Evolutionary conservation across 2,329 filamentous ascomycete species (phyloP).

Genomic region (Arthroderma uncinatum): DNA sequence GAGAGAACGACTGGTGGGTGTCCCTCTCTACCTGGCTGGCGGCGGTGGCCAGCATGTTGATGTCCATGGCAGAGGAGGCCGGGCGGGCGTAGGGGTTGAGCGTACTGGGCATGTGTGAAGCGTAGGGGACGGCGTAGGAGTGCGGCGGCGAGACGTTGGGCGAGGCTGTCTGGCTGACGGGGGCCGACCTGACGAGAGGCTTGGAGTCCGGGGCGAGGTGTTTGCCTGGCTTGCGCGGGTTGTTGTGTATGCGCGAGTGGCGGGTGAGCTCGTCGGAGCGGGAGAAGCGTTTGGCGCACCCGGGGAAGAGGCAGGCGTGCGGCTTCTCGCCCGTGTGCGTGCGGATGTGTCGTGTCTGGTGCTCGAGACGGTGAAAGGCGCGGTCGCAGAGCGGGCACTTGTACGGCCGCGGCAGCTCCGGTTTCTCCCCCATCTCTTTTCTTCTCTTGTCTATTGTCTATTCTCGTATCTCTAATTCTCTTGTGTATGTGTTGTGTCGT

Average conservation of each 20-base stretch:
- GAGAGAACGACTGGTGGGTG: conserved; percentile 30
- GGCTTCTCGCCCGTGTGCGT: conserved; percentile 98
- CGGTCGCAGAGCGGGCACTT: conserved; percentile 98
- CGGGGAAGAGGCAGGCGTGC: conserved; percentile 87
- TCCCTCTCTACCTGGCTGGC: conserved; percentile 57
- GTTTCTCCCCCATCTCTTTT: conserved; percentile 32
- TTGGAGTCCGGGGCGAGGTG: too few species aligned
- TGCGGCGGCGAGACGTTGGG: conserved; percentile 93
- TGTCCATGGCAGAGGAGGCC: conserved; percentile 46
- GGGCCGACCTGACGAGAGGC: conserved; percentile 60
- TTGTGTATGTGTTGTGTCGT: too few species aligned
- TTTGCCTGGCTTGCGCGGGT: conserved; percentile 87
- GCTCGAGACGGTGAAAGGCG: conserved; percentile 94
- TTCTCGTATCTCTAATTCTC: too few species aligned
- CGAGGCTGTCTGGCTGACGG: conserved; percentile 74
- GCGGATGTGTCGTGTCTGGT: conserved; percentile 83
- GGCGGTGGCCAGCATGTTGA: conserved; percentile 58
- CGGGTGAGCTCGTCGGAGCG: conserved; percentile 92
- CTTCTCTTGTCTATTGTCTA: too few species aligned
- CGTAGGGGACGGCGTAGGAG: conserved; percentile 50
- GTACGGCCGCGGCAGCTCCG: conserved; percentile 88
- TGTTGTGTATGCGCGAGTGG: conserved; percentile 97
- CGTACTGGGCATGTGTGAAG: conserved; percentile 47
- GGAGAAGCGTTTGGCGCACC: conserved; percentile 94
- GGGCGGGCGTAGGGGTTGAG: conserved; percentile 43